A percentile compares a stretch with the other conserved stretches of the same genome.
phyloP scores from a whole-genome alignment of 2,329 filamentous ascomycete genomes.

The Dactylellina parvicollis region DNA sequence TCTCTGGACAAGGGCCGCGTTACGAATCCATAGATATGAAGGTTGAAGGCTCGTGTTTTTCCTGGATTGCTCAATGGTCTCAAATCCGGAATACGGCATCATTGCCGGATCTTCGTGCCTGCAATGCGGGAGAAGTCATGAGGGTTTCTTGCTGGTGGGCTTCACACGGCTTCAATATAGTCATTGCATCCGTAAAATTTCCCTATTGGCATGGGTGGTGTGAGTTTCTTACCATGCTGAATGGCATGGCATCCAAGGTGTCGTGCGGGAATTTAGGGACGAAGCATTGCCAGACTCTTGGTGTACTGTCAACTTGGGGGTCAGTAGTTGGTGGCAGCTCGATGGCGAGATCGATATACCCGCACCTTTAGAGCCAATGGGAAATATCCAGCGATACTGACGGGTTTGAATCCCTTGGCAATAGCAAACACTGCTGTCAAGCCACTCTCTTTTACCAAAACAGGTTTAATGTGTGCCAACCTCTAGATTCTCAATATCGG shows the following conservation, averaged over 20 bases:
- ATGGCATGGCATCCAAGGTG: constrained; percentile 30
- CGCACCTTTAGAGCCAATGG: constrained; percentile 5
- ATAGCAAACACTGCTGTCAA: background rate
- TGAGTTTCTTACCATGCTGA: background rate
- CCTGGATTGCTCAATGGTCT: constrained; percentile 38
- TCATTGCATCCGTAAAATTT: constrained; percentile 30
- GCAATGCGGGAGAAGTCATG: constrained; percentile 45
- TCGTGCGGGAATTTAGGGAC: constrained; percentile 48
- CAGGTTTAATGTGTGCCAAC: constrained; percentile 1
- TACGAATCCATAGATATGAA: constrained; percentile 38
- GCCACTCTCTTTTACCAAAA: constrained; percentile 2
- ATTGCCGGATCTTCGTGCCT: constrained; percentile 51
- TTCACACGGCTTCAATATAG: constrained; percentile 7
- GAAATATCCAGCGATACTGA: constrained; percentile 7
- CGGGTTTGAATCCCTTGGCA: constrained; percentile 26
- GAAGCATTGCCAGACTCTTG: constrained; percentile 7
- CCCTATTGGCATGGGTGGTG: constrained; percentile 20
- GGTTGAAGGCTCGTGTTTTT: constrained; percentile 35
- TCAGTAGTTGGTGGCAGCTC: background rate
- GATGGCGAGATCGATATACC: constrained; percentile 38
- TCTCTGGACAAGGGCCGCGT: constrained; percentile 13
- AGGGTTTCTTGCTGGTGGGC: constrained; percentile 5
- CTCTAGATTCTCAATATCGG: background rate
- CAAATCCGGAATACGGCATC: constrained; percentile 41
- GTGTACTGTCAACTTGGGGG: background rate